Conservation (phyloP, 2,329 filamentous ascomycete genomes). For the Botrytis cinerea region DNA sequence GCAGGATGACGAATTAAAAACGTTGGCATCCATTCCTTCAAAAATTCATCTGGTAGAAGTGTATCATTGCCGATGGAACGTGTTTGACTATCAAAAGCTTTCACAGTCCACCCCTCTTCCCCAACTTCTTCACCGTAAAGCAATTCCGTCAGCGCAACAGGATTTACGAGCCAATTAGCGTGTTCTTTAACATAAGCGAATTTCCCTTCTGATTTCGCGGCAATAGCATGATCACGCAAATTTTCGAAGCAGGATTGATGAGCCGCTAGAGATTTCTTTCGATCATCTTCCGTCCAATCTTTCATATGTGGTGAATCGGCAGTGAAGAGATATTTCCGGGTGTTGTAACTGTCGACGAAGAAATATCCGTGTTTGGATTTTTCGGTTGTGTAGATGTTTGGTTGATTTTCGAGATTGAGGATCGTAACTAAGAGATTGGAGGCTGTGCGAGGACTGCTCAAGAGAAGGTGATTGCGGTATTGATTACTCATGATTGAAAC, state of each 20-base stretch:
- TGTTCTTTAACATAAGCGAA: not conserved
- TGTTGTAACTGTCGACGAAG: not conserved
- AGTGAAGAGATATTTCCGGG: not conserved
- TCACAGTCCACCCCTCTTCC: not conserved
- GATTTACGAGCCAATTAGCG: not conserved
- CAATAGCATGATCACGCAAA: not conserved
- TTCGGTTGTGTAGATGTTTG: not conserved
- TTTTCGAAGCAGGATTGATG: not conserved
- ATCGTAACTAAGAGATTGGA: not conserved
- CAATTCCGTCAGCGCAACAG: not conserved
- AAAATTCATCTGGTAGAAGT: not conserved
- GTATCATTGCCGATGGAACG: not conserved
- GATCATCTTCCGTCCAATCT: not conserved
- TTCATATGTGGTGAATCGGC: not conserved
- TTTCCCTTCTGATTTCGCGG: not conserved
- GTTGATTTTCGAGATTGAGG: conserved; percentile 1
- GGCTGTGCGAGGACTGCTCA: not conserved
- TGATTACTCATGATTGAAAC: not conserved
- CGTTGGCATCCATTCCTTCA: not conserved
- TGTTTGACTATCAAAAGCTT: not conserved
- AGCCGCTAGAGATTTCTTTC: not conserved
- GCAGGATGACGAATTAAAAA: not conserved
- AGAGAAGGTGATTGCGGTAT: not conserved
- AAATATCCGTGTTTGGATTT: not conserved
- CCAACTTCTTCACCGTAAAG: not conserved